Evolutionary conservation across 805 yeast genomes (phyloP).

Genomic region (Yarrowia hollandica): DNA sequence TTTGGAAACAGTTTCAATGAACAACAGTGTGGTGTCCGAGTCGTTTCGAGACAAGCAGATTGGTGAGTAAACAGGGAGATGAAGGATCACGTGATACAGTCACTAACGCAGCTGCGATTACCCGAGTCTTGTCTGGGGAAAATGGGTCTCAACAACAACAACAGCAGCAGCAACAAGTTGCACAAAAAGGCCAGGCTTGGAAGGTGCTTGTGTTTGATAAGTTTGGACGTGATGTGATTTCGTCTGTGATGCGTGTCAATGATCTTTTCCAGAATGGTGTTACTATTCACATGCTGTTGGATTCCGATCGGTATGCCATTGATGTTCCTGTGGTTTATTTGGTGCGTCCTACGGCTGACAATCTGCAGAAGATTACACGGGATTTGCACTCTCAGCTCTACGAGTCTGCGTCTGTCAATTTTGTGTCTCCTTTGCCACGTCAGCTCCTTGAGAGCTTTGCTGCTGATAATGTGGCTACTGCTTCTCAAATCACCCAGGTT

Average conservation of each 20-base stretch:
- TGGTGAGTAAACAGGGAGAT: no score
- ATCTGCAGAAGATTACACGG: slow-evolving; percentile 63
- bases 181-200: slow-evolving; percentile 69
- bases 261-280: slow-evolving; percentile 88
- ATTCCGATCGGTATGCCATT: slow-evolving; percentile 71
- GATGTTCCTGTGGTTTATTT: slow-evolving; percentile 96
- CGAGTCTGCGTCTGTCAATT: slow-evolving; percentile 78
- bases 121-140: slow-evolving; percentile 84
- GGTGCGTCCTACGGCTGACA: slow-evolving; percentile 80
- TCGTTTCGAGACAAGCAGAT: slow-evolving; percentile 41
- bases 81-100: background rate
- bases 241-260: slow-evolving; percentile 88
- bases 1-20: no score
- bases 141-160: no score
- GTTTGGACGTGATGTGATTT: slow-evolving; percentile 78
- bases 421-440: slow-evolving; percentile 76
- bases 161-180: no score
- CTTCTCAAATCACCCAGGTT: slow-evolving; percentile 77
- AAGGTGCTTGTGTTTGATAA: slow-evolving; percentile 83
- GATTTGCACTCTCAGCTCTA: slow-evolving; percentile 77
- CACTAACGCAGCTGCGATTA: slow-evolving; percentile 49
- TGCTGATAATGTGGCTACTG: slow-evolving; percentile 66
- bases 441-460: slow-evolving; percentile 86
- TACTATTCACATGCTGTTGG: slow-evolving; percentile 80
- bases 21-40: slow-evolving; percentile 29